Evolutionary conservation across 2,329 filamentous ascomycete species (phyloP), one percentile per base, ranked within the genome.

Genomic region (Cladosporium sp.): DNA sequence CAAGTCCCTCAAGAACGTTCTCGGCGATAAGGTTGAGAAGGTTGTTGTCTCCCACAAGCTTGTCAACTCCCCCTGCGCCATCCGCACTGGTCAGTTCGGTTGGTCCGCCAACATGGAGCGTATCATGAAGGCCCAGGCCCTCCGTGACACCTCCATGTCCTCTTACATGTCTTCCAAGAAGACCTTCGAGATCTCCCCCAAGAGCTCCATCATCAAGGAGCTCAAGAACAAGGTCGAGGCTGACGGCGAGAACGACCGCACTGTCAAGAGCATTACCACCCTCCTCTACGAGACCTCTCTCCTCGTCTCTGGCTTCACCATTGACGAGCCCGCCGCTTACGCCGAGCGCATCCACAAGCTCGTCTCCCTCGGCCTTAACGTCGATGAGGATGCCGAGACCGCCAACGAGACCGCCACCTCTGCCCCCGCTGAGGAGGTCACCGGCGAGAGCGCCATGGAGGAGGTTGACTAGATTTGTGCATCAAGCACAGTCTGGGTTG

Each of bases 131-230:
- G 95, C 95, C 31, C 95, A 99, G 87, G 95, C 95, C 78, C 94
- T 99, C 78, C 95, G 95, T 85, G 95, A 99, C 85, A 99, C 95
- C 74, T 97, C 93, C 77, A 99, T 99, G 95, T 92, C 88, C 84
- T 96, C 92, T 76, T 99, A 99, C 91, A 99, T 99, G 95, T 96
- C 92, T 72, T 98, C 94, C 80, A 99, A 99, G 93, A 99, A 99
- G 92, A 99, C 95, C 35, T 98, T 99, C 75, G 95, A 99, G 87
- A 98, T 99, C 83, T 98, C 95, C n/a, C 95, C 95, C 81, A 94
- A 95, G 88, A 97, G 92, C 76, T 80, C 92, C 72, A 99, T 99
- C 83, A 89, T 99, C 86, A 91, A 96, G 89, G 95, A 98, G 88
- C 90, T 99, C 78, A 97, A 96, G 92, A 93, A 91, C 85, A 99